These are phyloP conservation scores for Tephrocybe sp. DNA, from an alignment of 768 basidiomycete genomes.

Conservation along the genomic window DNA sequence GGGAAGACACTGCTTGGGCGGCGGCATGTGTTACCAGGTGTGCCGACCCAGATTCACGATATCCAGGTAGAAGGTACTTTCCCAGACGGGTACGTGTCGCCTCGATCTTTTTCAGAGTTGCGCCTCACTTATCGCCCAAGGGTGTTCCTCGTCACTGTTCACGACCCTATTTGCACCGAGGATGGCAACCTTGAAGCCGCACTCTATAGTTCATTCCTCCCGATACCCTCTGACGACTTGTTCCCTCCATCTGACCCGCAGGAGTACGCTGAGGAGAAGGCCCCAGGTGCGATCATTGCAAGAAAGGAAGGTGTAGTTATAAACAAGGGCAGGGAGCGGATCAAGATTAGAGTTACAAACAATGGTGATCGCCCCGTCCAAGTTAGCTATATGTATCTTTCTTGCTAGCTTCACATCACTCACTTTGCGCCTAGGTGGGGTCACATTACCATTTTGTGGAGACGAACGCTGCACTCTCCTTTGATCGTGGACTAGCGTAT, in stretches of 20 bases:
- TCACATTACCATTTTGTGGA: conserved; percentile 96
- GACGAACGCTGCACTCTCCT: conserved; percentile 76
- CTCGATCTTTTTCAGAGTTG: not conserved
- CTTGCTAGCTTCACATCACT: conserved; percentile 3
- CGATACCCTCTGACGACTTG: conserved; percentile 60
- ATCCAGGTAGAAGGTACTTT: conserved; percentile 97
- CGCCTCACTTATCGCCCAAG: conserved; percentile 32
- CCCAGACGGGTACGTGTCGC: conserved; percentile 67
- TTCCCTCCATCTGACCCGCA: conserved; percentile 61
- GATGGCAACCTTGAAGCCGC: conserved; percentile 78
- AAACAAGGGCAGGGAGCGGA: conserved; percentile 70
- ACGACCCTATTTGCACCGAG: conserved; percentile 90
- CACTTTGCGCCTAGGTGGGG: conserved; percentile 57
- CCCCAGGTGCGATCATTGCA: conserved; percentile 77
- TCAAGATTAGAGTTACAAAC: conserved; percentile 80
- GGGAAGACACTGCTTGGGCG: conserved; percentile 89
- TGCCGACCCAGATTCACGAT: conserved; percentile 73
- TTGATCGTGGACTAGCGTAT: conserved; percentile 81
- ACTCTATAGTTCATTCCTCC: conserved; percentile 93
- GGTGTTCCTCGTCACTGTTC: conserved; percentile 96
- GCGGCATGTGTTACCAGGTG: conserved; percentile 84
- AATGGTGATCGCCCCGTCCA: conserved; percentile 93
- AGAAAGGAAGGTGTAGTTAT: conserved; percentile 67
- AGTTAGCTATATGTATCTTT: conserved; percentile 35
- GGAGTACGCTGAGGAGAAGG: conserved; percentile 50